Base-by-base conservation (phyloP, 202 grass and related monocot genomes). In the Bolboschoenoplectus hybrid region DNA sequence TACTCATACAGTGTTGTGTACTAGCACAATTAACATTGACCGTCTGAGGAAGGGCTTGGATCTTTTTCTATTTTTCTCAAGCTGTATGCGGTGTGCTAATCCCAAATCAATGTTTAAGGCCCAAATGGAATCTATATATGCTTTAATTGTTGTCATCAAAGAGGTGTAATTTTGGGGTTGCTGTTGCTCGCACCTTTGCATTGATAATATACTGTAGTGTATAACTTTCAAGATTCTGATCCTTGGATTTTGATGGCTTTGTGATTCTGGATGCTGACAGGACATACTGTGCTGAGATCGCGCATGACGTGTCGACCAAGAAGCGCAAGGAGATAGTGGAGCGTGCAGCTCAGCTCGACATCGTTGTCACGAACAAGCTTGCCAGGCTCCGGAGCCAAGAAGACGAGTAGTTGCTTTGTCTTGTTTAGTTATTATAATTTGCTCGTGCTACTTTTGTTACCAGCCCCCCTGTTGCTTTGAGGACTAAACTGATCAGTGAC, bases 331-430 rank as follows among this genome's bases (percentile, higher is more conserved):
- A 90, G 53, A 97, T 97, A 0, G 95, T 94, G 0, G 95, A 97
- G 87, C 92, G 91, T 19, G 95, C 95, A 35, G 92, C 91, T 1
- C 95, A 94, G 71, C 95, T 97, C 3, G 95, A 94, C 45, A 78
- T 97, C 39, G 91, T 90, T 66, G 95, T 94, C 62, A 93, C 89
- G 38, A 94, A 94, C 89, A 91, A 74, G 86, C 83, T 85, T 63
- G 91, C 91, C 11, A 94, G 95, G 92, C 85, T 97, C 51, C 92
- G 87, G 75, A 97, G 92, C 89, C 95, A 97, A 50, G 95, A 97
- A 84, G 92, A 97, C 16, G 91, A 97, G 91, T 97, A 43, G 92
- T 78, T 43, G 5, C 16, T 61, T 16, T 57, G 10, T 47, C 35
- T 53, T 71, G 17, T 50, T 39, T 65, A 55, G 20, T 74, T 67